Evolutionary conservation across 306 rosid genomes (phyloP).

Genomic region (Rubus idaeus): DNA sequence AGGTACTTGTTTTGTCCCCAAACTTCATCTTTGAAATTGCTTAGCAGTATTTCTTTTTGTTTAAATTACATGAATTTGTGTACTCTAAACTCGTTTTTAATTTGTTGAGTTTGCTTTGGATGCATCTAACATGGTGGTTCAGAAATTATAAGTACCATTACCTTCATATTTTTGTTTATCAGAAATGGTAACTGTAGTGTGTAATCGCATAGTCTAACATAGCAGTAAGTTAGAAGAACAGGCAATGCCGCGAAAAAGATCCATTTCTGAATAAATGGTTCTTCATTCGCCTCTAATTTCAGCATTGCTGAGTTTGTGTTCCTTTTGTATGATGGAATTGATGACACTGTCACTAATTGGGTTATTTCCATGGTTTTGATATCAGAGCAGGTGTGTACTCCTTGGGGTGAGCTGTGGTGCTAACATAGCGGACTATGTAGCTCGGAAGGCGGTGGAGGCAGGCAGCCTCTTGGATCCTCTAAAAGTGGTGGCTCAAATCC

Average conservation of each 20-base stretch:
- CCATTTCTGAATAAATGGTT: not conserved
- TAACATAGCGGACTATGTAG: slow-evolving; percentile 74
- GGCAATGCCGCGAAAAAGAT: not conserved
- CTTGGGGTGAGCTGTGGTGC: slow-evolving; percentile 97
- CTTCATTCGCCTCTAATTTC: not conserved
- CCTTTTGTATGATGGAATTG: not conserved
- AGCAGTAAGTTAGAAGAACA: too few species aligned
- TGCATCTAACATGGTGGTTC: not conserved
- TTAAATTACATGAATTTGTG: not conserved
- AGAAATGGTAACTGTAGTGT: too few species aligned
- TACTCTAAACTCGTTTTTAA: not conserved
- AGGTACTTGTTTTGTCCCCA: slow-evolving; percentile 36
- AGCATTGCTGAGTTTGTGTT: too few species aligned
- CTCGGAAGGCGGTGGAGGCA: slow-evolving; percentile 73
- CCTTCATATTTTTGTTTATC: too few species aligned
- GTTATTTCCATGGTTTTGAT: slow-evolving; percentile 8
- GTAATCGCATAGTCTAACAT: too few species aligned
- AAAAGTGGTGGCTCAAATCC: slow-evolving; percentile 86
- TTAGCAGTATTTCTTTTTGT: slow-evolving; percentile 18
- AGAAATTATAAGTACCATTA: not conserved
- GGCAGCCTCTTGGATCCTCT: slow-evolving; percentile 80
- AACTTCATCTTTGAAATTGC: not conserved
- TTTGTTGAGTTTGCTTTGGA: not conserved
- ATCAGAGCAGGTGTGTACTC: slow-evolving; percentile 75
- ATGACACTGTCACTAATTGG: slow-evolving; percentile 4